Conservation (phyloP, 2,329 filamentous ascomycete genomes). For the Talaromyces albobiverticillius region DNA sequence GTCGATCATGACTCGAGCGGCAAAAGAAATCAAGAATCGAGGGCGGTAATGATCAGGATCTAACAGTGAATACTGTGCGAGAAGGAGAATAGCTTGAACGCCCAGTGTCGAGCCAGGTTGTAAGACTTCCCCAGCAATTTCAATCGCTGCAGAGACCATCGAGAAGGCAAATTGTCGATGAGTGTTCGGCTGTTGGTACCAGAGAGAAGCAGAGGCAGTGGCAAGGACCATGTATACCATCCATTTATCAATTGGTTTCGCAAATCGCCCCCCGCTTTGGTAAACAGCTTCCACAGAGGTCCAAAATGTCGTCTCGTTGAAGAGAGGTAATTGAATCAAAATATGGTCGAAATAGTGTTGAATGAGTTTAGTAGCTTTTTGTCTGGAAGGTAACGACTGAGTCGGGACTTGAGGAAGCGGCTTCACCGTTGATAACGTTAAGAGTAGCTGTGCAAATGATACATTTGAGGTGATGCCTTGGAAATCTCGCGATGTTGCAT, state of each 20-base stretch:
- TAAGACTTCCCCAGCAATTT: conserved; percentile 76
- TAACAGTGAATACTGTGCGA: conserved; percentile 85
- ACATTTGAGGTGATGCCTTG: conserved; percentile 65
- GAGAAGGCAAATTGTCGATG: conserved; percentile 60
- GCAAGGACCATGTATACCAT: conserved; percentile 86
- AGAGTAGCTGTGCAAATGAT: conserved; percentile 18
- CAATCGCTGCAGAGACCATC: conserved; percentile 65
- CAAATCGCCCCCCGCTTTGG: conserved; percentile 61
- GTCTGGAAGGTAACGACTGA: conserved; percentile 68
- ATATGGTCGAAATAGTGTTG: conserved; percentile 84
- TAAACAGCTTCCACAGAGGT: conserved; percentile 80
- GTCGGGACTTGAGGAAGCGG: conserved; percentile 60
- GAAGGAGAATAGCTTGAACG: conserved; percentile 80
- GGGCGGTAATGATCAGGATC: conserved; percentile 90
- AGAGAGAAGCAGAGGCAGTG: conserved; percentile 72
- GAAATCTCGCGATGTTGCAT: conserved; percentile 91
- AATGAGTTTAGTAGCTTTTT: conserved; percentile 65
- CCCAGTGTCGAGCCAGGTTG: conserved; percentile 80
- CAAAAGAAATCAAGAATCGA: conserved; percentile 91
- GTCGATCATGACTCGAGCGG: conserved; percentile 82
- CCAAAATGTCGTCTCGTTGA: conserved; percentile 75
- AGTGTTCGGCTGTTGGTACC: conserved; percentile 62
- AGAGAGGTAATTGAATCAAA: conserved; percentile 75
- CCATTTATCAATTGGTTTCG: conserved; percentile 73
- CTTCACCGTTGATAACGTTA: conserved; percentile 75